Base-by-base conservation (phyloP, 495 filamentous ascomycete genomes). In the Penicilliopsis zonata region DNA sequence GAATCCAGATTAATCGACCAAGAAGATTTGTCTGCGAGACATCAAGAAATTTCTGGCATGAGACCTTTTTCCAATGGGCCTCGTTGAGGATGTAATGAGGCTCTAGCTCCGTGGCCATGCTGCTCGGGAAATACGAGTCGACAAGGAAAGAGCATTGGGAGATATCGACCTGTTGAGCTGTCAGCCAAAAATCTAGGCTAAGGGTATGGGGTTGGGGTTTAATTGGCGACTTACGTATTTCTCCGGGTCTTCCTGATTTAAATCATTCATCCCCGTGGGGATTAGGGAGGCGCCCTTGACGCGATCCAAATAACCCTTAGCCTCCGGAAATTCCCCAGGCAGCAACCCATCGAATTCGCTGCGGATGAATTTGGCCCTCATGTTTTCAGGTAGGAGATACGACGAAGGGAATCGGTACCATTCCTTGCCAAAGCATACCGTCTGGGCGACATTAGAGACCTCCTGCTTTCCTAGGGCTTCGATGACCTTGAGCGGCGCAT, bases 341-440 rank as follows among this genome's bases (percentile, higher is more conserved):
- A 99, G 65, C 23, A 99, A 56, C 7, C 92, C 92, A 16, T 69
- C 65, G 57, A 99, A 99, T 36, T 84, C 83, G 44, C 82, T 90
- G 42, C 78, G 80, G 31, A 99, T 62, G 43, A 94, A 96, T 38
- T 84, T 92, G 36, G 82, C 82, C 25, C 70, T 71, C 68, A 86
- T 79, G 27, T 67, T 67, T 5, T 75, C 53, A 0, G 92, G 92
- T 1, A 99, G 65, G 51, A 87, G 83, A 58, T 87, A 96, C 3
- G 84, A 87, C 9, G 82, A 86, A 8, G 92, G 92, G 47, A 93
- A 99, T 29, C 92, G 82, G 50, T 99, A 95, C 92, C 92, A 99
- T 52, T 99, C 92, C 52, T 95, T 96, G 25, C 81, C 87, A 28
- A 94, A 70, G 55, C 92, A 99, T 3, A 99, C 72, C 17, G 62